Evolutionary conservation across 1,284 basidiomycete species (phyloP).

Genomic region (Puccinia hordei): DNA sequence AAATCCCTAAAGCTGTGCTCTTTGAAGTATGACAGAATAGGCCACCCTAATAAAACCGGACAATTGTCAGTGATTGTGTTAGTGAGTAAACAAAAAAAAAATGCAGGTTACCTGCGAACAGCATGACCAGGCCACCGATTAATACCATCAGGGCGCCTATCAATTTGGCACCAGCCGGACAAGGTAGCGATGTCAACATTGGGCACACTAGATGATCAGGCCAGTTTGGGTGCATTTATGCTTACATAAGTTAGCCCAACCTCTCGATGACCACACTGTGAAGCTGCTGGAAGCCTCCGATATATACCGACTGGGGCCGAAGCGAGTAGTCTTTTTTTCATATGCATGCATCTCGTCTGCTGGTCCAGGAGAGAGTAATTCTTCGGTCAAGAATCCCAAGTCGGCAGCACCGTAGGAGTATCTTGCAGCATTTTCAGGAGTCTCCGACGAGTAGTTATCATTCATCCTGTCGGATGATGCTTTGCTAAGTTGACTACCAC

Average conservation of each 20-base stretch:
- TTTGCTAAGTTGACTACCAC: neutral
- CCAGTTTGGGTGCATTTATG: neutral
- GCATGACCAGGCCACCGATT: conserved; percentile 28
- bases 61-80: neutral
- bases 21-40: conserved; percentile 27
- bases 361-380: conserved; percentile 39
- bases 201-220: neutral
- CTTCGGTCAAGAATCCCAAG: conserved; percentile 32
- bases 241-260: conserved; percentile 45
- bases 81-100: neutral
- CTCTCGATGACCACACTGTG: conserved; percentile 29
- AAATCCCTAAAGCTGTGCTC: conserved; percentile 31
- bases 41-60: conserved; percentile 32
- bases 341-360: conserved; percentile 45
- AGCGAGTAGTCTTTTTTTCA: conserved; percentile 24
- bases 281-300: conserved; percentile 9
- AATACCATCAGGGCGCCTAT: conserved; percentile 24
- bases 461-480: neutral
- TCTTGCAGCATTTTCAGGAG: conserved; percentile 7
- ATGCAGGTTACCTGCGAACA: conserved; percentile 36
- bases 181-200: neutral
- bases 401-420: conserved; percentile 35
- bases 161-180: neutral
- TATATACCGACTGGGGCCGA: conserved; percentile 46
- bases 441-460: conserved; percentile 8